These are phyloP conservation scores for Dianthus caryophyllus DNA, from an alignment of 148 eudicot species.

Conservation along the genomic window DNA sequence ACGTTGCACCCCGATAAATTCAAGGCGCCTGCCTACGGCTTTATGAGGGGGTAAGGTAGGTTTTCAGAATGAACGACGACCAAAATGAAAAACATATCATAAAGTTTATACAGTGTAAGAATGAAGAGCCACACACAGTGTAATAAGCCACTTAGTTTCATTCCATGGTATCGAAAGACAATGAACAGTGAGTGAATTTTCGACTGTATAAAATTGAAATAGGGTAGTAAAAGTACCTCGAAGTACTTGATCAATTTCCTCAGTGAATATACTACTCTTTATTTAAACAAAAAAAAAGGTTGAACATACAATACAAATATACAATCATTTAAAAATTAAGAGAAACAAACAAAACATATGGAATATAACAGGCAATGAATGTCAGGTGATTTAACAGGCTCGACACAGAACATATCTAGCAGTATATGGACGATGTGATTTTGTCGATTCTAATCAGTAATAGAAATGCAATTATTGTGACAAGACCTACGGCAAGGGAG, in stretches of 20 bases:
- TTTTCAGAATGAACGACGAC: background rate
- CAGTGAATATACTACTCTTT: background rate
- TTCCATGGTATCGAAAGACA: background rate
- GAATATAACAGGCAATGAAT: no score
- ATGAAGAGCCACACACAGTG: background rate
- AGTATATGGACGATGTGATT: no score
- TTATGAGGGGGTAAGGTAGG: background rate
- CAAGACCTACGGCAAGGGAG: background rate
- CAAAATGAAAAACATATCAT: background rate
- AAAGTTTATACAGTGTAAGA: background rate
- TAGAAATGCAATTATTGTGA: background rate
- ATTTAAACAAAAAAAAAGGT: background rate
- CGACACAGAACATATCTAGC: no score
- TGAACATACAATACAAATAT: background rate
- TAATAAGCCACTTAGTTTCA: background rate
- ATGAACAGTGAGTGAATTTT: background rate
- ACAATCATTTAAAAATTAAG: background rate
- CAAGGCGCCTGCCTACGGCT: background rate
- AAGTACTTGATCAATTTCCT: background rate
- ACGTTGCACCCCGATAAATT: background rate
- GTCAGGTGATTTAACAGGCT: background rate
- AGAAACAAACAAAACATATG: constrained; percentile 7
- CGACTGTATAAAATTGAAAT: no score
- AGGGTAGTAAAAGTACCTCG: background rate
- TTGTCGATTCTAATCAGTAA: constrained; percentile 7